Evolutionary conservation across 2,329 filamentous ascomycete genomes (phyloP).

Genomic region (Aureobasidium namibiae): DNA sequence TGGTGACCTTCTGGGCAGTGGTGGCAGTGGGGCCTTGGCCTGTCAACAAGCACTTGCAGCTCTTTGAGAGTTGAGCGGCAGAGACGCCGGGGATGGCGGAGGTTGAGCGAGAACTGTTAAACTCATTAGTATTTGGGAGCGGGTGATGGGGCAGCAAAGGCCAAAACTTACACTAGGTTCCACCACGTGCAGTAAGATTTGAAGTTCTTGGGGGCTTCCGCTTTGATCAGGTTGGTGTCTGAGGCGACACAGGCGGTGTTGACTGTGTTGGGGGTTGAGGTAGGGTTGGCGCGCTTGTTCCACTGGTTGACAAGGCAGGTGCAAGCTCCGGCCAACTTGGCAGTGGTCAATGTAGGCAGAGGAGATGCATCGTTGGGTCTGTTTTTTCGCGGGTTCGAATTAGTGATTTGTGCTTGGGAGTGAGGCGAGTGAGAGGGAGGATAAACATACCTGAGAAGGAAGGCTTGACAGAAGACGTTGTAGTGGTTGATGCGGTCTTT

Average conservation of each 20-base stretch:
- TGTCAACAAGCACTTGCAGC: background rate
- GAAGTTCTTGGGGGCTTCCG: conserved; percentile 6
- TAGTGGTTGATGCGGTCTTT: conserved; percentile 11
- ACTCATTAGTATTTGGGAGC: background rate
- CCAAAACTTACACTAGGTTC: background rate
- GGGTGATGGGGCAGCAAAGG: too few relatives aligned
- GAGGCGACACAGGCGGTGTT: background rate
- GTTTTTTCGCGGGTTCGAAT: too few relatives aligned
- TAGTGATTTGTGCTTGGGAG: background rate
- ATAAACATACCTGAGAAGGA: background rate
- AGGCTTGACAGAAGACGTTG: conserved; percentile 11
- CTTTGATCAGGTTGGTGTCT: conserved; percentile 8
- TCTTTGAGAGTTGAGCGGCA: background rate
- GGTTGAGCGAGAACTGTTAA: background rate
- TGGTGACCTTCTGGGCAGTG: background rate
- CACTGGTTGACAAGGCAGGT: background rate
- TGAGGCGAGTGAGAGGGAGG: background rate
- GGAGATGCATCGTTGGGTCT: conserved; percentile 2
- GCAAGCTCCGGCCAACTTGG: conserved; percentile 2
- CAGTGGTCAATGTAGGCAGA: background rate
- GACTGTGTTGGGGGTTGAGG: background rate
- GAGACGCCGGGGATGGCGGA: conserved; percentile 4
- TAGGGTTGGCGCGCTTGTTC: conserved; percentile 6
- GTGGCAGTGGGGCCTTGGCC: background rate
- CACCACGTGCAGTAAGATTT: conserved; percentile 9